Percentiles rank a stretch among this genome's conserved stretches.
These are phyloP conservation scores for Tuber magnatum DNA, from an alignment of 495 filamentous ascomycete genomes.

Conservation along the genomic window DNA sequence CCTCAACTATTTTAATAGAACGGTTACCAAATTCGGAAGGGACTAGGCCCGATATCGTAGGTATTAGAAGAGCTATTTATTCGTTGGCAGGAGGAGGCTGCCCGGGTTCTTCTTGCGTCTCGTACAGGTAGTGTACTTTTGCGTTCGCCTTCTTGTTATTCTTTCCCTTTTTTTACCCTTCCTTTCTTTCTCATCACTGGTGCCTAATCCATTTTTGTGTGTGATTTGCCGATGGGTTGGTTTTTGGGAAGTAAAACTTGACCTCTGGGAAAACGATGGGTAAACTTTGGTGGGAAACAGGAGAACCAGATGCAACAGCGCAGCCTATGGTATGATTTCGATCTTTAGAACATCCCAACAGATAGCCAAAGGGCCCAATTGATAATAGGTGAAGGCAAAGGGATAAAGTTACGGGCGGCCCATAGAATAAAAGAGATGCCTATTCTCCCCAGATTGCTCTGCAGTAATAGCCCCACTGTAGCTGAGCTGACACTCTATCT, in stretches of 20 bases:
- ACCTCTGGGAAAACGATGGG: not conserved
- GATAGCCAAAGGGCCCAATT: not conserved
- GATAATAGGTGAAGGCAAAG: not conserved
- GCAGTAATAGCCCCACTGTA: not conserved
- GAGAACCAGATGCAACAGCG: not conserved
- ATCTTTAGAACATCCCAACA: not conserved
- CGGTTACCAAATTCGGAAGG: not conserved
- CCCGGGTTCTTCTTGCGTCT: not conserved
- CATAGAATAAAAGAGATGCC: not conserved
- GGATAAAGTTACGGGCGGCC: not conserved
- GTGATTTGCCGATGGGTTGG: not conserved
- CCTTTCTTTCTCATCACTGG: not conserved
- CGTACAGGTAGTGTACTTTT: not conserved
- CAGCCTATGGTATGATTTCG: not conserved
- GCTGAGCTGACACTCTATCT: not conserved
- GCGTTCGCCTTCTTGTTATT: not conserved
- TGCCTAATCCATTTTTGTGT: conserved; percentile 2
- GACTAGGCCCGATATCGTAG: conserved; percentile 1
- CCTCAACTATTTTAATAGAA: conserved; percentile 2
- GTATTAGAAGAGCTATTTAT: conserved; percentile 4
- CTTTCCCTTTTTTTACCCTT: not conserved
- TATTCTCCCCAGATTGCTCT: not conserved
- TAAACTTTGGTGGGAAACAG: not conserved
- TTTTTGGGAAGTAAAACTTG: not conserved
- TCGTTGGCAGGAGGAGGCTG: not conserved